Base-by-base conservation (phyloP, 2,329 filamentous ascomycete species). In the Raffaelea ambrosiae region DNA sequence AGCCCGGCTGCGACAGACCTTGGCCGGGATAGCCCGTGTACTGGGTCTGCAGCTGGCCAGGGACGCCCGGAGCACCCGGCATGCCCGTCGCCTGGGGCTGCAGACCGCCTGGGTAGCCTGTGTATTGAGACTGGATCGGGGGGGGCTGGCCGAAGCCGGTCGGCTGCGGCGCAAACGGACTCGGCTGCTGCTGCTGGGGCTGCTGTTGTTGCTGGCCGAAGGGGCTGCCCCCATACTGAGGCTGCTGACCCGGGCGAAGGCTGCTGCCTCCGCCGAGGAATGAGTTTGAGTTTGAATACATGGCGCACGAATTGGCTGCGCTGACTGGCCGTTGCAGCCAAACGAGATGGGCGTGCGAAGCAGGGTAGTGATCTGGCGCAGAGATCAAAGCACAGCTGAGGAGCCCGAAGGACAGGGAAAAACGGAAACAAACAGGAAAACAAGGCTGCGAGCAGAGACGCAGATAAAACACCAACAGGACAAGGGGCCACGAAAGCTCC, bases 281-380 rank as follows among this genome's bases (percentile, higher is more conserved):
- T 55, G 86, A 83, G 72, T 86, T 94, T 56, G 88, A 86, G 65
- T 84, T 88, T 56, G 88, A 93, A 71, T 88, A 97, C 91, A 96
- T 96, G 68, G 61, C 53, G 55, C 43, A 19, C n/a, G 20, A n/a
- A 18, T 21, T 22, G 44, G 38, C 19, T 11, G 18, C 18, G 16
- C 26, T 16, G 18, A 35, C 8, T 11, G 21, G 16, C 21, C 10
- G 3, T 18, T 4, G 33, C 7, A 29, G 26, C 7, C 26, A n/a
- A n/a, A n/a, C n/a, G n/a, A n/a, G 22, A 19, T 19, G 40, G 9
- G n/a, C 13, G 20, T 38, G 33, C 19, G n/a, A 33, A 13, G 14
- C 31, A 29, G 26, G 26, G 26, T 29, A 13, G 26, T 13, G 26
- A 13, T 29, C 26, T 29, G 35, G 35, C 14, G 35, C 8, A 38